Conservation (phyloP, 2,329 filamentous ascomycete species). For the Colletotrichum tabaci region DNA sequence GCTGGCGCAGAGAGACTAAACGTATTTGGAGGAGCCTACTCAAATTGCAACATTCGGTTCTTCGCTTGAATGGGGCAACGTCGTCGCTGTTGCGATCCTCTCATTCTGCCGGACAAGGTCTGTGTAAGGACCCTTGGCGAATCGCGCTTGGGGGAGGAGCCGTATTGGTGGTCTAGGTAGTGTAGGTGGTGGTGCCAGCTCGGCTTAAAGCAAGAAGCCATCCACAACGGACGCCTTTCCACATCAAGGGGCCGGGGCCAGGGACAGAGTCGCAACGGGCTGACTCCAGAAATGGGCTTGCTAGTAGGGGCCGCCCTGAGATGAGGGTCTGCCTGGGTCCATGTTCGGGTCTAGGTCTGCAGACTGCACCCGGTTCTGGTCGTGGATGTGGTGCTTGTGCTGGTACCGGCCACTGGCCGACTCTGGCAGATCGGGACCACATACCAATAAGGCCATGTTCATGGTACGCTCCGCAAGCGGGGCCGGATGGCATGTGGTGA, state of each 20-base stretch:
- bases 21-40: conserved; percentile 32
- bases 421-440: conserved; percentile 14
- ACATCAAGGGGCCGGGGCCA: conserved; percentile 36
- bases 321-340: conserved; percentile 19
- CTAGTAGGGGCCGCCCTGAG: conserved; percentile 36
- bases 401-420: background rate
- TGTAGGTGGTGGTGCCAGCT: conserved; percentile 18
- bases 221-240: conserved; percentile 41
- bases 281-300: conserved; percentile 41
- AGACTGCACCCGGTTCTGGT: too few relatives aligned
- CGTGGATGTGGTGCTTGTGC: background rate
- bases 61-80: conserved; percentile 37
- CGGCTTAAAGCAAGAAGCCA: conserved; percentile 38
- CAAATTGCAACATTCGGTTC: conserved; percentile 42
- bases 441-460: conserved; percentile 9
- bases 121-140: conserved; percentile 29
- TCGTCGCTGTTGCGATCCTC: conserved; percentile 37
- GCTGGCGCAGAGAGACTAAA: conserved; percentile 2
- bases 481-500: background rate
- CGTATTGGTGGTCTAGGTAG: background rate
- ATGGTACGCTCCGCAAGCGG: conserved; percentile 1
- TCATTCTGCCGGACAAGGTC: conserved; percentile 34
- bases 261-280: conserved; percentile 41
- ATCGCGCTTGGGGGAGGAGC: conserved; percentile 5
- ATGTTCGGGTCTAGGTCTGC: conserved; percentile 12